These are phyloP conservation scores for Lablab purpureus DNA, from an alignment of 306 rosid species.

Conservation along the genomic window DNA sequence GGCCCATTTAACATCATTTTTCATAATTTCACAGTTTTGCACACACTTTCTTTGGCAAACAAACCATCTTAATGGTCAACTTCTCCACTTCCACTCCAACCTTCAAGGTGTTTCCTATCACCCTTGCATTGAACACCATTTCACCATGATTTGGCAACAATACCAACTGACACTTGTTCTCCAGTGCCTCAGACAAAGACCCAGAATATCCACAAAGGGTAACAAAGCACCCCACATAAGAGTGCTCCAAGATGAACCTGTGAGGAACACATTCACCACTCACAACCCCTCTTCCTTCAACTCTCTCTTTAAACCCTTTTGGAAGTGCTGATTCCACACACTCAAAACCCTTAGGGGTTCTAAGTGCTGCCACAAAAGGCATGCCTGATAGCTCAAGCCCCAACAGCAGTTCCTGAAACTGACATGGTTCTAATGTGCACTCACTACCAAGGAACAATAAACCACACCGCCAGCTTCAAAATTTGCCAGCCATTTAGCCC, in stretches of 20 bases:
- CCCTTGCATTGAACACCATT: background rate
- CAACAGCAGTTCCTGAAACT: constrained; percentile 12
- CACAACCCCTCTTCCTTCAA: constrained; percentile 13
- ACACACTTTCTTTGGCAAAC: background rate
- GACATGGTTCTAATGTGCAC: constrained; percentile 7
- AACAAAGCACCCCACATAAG: background rate
- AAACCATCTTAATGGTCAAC: background rate
- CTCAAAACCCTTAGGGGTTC: constrained; percentile 16
- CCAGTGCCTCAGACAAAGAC: background rate
- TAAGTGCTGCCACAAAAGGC: constrained; percentile 13
- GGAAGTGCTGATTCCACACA: constrained; percentile 26
- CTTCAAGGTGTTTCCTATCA: constrained; percentile 1
- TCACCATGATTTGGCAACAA: constrained; percentile 13
- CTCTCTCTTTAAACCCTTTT: constrained; percentile 3
- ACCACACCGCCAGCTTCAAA: background rate
- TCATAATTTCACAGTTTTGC: background rate
- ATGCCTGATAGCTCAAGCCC: constrained; percentile 13
- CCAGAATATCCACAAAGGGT: background rate
- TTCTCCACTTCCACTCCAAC: constrained; percentile 18
- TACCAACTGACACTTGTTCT: background rate
- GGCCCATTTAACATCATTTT: background rate
- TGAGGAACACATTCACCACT: background rate
- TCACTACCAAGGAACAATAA: constrained; percentile 21
- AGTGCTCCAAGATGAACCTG: constrained; percentile 4
- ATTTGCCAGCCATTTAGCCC: background rate